Percentiles rank a stretch among this genome's conserved stretches.
These are phyloP conservation scores for Lentinula detonsa DNA, from an alignment of 768 basidiomycete species.

Conservation along the genomic window DNA sequence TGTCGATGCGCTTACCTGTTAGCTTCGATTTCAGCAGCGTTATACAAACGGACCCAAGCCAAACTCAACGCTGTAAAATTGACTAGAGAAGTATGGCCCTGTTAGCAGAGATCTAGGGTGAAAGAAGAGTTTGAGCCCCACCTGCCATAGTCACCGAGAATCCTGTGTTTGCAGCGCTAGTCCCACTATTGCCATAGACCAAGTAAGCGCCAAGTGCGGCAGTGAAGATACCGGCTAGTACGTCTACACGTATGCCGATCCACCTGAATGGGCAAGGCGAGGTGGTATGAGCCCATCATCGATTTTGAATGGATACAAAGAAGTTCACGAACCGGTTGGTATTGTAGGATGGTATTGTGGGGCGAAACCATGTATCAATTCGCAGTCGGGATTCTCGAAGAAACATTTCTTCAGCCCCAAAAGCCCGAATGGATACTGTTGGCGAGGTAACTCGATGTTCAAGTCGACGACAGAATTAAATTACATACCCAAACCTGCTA, in stretches of 20 bases:
- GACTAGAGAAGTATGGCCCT: conserved; percentile 19
- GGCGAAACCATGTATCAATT: conserved; percentile 47
- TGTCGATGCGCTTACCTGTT: conserved; percentile 27
- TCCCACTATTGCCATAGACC: conserved; percentile 31
- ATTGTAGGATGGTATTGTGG: conserved; percentile 44
- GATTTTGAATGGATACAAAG: not conserved
- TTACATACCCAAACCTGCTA: conserved; percentile 45
- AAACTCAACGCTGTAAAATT: conserved; percentile 53
- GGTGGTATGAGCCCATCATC: no score
- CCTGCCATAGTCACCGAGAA: conserved; percentile 53
- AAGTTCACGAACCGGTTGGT: conserved; percentile 27
- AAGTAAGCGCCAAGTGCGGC: conserved; percentile 51
- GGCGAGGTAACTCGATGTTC: not conserved
- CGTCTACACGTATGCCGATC: conserved; percentile 47
- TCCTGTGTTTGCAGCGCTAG: conserved; percentile 36
- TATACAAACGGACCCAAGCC: conserved; percentile 36
- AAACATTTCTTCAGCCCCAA: conserved; percentile 48
- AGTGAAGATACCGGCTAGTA: conserved; percentile 51
- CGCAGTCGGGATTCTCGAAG: conserved; percentile 37
- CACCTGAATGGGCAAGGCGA: conserved; percentile 13
- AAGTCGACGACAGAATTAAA: conserved; percentile 4
- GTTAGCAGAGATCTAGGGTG: not conserved
- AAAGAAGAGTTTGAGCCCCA: not conserved
- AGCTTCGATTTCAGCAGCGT: conserved; percentile 39
- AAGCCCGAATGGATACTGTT: conserved; percentile 57